These are phyloP conservation scores for Wickerhamomyces queroliae DNA, from an alignment of 805 yeast species.

Conservation along the genomic window DNA sequence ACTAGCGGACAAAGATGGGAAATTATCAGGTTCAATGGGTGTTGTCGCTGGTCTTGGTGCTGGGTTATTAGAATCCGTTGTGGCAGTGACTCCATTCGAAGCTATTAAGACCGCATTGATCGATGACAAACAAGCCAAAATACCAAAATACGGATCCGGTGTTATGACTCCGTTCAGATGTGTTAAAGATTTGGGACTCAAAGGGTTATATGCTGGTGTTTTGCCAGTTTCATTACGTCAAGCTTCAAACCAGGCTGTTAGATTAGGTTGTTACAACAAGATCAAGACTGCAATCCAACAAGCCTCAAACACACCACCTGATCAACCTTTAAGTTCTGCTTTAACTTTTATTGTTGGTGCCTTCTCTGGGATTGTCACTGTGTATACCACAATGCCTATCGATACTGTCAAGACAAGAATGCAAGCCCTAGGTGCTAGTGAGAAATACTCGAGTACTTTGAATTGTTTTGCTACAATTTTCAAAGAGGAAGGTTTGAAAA, in stretches of 20 bases:
- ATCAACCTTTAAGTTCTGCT: conserved; percentile 68
- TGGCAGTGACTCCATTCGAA: conserved; percentile 96
- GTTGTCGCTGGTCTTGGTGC: conserved; percentile 98
- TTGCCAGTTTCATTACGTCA: conserved; percentile 93
- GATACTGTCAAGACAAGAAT: conserved; percentile 95
- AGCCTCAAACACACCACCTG: conserved; percentile 58
- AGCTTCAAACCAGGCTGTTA: conserved; percentile 92
- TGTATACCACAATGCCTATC: conserved; percentile 90
- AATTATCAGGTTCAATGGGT: conserved; percentile 84
- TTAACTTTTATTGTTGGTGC: conserved; percentile 89
- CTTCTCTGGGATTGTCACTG: conserved; percentile 84
- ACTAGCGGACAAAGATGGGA: conserved; percentile 78
- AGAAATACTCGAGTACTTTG: conserved; percentile 64
- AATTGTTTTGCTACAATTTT: conserved; percentile 79
- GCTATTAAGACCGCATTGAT: conserved; percentile 94
- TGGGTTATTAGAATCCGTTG: conserved; percentile 83
- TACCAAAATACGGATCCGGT: conserved; percentile 69
- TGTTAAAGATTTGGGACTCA: conserved; percentile 71
- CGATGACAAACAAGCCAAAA: conserved; percentile 77
- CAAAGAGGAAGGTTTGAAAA: conserved; percentile 80
- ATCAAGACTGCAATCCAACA: conserved; percentile 76
- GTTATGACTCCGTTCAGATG: conserved; percentile 56
- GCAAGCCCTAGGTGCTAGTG: conserved; percentile 84
- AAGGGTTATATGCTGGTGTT: conserved; percentile 83
- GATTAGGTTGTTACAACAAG: conserved; percentile 88